Conservation (phyloP, 345 rosid species). For the Lumnitzera littorea region DNA sequence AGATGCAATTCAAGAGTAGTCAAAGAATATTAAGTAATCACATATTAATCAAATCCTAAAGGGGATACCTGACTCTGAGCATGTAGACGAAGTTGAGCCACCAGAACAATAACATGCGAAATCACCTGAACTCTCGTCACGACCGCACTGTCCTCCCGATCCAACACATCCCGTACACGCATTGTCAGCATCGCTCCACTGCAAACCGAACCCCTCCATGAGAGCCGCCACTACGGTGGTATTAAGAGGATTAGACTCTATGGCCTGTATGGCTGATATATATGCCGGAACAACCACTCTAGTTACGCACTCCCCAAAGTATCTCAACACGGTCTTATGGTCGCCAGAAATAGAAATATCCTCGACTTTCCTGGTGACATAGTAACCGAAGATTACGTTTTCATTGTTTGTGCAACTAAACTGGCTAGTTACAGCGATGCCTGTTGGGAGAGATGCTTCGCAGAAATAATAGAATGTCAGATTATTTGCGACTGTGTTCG, state of each 20-base stretch:
- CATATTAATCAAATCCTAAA: no score
- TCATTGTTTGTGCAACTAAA: slow-evolving; percentile 3
- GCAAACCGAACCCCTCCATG: slow-evolving; percentile 6
- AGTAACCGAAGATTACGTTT: background rate
- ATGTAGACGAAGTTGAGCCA: slow-evolving; percentile 4
- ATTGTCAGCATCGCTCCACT: slow-evolving; percentile 5
- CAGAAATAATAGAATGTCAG: slow-evolving; percentile 4
- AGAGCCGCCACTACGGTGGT: slow-evolving; percentile 5
- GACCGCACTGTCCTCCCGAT: slow-evolving; percentile 14
- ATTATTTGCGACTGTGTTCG: slow-evolving; percentile 1
- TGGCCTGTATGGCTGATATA: background rate
- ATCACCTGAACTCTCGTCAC: background rate
- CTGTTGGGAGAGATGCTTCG: background rate
- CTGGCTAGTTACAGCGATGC: background rate
- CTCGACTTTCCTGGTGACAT: background rate
- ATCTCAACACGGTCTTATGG: slow-evolving; percentile 28
- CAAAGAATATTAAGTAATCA: no score
- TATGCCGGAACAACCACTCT: slow-evolving; percentile 6
- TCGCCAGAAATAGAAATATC: background rate
- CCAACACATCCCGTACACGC: background rate
- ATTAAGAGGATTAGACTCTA: background rate
- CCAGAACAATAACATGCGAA: slow-evolving; percentile 11
- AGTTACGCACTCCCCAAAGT: slow-evolving; percentile 1
- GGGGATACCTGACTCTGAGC: background rate
- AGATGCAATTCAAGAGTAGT: no score